phyloP scores from a whole-genome alignment of 257 asterid species.

The Gentiana macrophylla region DNA sequence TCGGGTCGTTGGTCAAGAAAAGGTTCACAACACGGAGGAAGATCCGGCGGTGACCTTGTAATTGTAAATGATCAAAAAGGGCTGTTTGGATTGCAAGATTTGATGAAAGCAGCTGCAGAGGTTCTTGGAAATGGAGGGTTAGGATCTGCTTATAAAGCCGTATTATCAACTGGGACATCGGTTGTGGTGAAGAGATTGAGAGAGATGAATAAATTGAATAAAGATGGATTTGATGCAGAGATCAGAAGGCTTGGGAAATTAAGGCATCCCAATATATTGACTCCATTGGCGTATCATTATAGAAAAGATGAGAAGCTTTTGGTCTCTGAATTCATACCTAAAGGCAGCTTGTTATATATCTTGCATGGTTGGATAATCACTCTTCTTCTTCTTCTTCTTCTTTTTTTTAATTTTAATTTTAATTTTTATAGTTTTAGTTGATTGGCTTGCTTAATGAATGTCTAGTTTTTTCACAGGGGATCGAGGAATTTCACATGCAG shows the following conservation, averaged over 20 bases:
- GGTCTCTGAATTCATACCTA: conserved; percentile 55
- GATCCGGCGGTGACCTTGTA: conserved; percentile 39
- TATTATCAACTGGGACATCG: conserved; percentile 45
- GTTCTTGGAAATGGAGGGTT: conserved; percentile 77
- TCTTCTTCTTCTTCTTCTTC: neutral
- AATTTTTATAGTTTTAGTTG: too few relatives aligned
- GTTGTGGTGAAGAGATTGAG: conserved; percentile 87
- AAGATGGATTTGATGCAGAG: conserved; percentile 53
- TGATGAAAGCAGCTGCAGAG: conserved; percentile 98
- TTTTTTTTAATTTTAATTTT: too few relatives aligned
- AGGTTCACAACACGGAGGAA: conserved; percentile 15
- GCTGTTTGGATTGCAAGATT: conserved; percentile 54
- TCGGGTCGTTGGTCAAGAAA: conserved; percentile 26
- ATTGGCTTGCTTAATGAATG: too few relatives aligned
- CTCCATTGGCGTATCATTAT: conserved; percentile 74
- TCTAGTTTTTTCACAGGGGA: conserved; percentile 40
- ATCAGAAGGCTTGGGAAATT: conserved; percentile 53
- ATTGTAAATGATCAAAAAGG: conserved; percentile 65
- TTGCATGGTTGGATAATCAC: conserved; percentile 50
- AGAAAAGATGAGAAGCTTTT: conserved; percentile 80
- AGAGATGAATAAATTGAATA: conserved; percentile 60
- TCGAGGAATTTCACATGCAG: conserved; percentile 48
- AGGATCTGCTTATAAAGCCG: conserved; percentile 85
- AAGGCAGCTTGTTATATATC: conserved; percentile 59
- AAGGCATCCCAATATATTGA: conserved; percentile 48